Conservation (phyloP, 495 filamentous ascomycete genomes). For the Neurospora sp. region DNA sequence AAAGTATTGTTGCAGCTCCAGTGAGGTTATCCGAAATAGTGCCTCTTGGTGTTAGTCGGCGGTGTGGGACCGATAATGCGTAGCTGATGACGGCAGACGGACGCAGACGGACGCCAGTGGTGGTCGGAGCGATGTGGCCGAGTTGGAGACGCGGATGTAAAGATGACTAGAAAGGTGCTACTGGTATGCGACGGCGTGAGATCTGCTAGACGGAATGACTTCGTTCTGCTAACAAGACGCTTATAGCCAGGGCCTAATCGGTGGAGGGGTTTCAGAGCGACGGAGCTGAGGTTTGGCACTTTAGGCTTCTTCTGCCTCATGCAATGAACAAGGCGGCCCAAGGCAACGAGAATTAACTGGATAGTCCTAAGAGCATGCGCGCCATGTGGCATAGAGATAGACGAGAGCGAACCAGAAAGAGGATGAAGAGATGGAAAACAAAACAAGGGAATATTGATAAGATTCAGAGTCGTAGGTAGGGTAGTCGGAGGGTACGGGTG, state of each 20-base stretch:
- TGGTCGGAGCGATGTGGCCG: neutral
- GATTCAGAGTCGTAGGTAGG: neutral
- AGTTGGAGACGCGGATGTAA: neutral
- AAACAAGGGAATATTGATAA: neutral
- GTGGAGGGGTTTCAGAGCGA: neutral
- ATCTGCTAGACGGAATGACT: neutral
- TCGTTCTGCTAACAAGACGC: neutral
- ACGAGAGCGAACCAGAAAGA: neutral
- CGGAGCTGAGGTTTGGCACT: neutral
- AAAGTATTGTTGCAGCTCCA: neutral
- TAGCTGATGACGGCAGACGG: neutral
- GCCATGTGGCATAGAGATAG: neutral
- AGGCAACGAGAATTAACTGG: neutral
- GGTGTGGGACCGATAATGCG: neutral
- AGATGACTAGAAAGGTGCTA: neutral
- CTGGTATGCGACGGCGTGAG: neutral
- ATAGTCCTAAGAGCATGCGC: neutral
- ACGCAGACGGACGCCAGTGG: neutral
- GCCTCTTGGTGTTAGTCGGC: neutral
- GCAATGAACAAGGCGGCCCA: neutral
- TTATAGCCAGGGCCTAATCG: neutral
- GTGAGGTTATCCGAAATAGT: neutral
- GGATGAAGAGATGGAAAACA: neutral
- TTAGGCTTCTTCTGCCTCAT: neutral
- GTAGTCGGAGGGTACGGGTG: neutral